Conservation (phyloP, 1,284 basidiomycete species). For the Abortiporus biennis region DNA sequence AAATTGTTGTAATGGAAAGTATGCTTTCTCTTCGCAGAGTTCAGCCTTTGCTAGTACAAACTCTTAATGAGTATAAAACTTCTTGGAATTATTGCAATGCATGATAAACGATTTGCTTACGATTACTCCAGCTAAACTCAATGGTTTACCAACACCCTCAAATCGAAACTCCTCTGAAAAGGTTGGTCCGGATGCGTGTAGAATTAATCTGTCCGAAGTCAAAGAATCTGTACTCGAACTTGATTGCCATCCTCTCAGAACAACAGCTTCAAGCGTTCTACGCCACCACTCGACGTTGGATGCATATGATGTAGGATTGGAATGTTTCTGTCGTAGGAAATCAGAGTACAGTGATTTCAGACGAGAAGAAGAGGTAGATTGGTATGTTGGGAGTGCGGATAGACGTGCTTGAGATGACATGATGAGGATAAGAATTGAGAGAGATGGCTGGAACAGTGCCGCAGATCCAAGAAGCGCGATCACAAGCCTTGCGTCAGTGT, state of each 20-base stretch:
- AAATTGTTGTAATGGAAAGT: constrained; percentile 56
- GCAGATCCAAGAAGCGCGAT: too few species aligned
- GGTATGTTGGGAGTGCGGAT: constrained; percentile 41
- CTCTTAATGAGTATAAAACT: constrained; percentile 9
- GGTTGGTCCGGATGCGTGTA: constrained; percentile 49
- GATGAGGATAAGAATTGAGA: too few species aligned
- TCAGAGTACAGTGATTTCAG: constrained; percentile 87
- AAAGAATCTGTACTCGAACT: constrained; percentile 20
- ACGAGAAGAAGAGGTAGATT: constrained; percentile 48
- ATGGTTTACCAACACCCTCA: constrained; percentile 73
- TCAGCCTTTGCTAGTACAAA: constrained; percentile 55
- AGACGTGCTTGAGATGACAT: constrained; percentile 17
- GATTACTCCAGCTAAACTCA: constrained; percentile 75
- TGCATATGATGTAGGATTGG: constrained; percentile 80
- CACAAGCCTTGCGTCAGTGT: too few species aligned
- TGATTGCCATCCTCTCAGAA: constrained; percentile 52
- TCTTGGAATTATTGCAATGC: constrained; percentile 4
- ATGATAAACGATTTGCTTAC: constrained; percentile 39
- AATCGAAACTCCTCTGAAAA: constrained; percentile 59
- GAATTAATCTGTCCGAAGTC: constrained; percentile 49
- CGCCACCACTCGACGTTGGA: constrained; percentile 89
- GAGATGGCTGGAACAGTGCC: too few species aligned
- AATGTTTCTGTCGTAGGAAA: constrained; percentile 75
- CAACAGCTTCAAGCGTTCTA: constrained; percentile 56
- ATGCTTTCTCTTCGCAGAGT: constrained; percentile 37